Conservation (phyloP, 2,329 filamentous ascomycete species). For the Epichloe sp. region DNA sequence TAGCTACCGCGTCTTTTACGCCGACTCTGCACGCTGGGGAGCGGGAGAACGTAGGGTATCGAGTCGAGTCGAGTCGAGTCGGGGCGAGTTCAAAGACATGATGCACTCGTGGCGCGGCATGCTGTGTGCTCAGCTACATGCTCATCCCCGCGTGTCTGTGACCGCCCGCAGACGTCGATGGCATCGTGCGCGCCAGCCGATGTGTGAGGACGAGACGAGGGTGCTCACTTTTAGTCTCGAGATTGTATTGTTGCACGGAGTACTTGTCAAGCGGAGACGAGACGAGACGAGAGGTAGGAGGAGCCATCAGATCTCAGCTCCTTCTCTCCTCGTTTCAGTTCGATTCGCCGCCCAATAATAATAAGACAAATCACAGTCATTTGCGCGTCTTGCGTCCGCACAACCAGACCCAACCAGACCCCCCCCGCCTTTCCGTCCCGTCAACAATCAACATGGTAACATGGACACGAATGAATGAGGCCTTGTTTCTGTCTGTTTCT, state of each 20-base stretch:
- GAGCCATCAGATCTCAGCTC: constrained; percentile 2
- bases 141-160: neutral
- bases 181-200: neutral
- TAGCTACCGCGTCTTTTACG: no score
- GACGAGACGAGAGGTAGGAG: neutral
- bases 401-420: neutral
- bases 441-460: neutral
- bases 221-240: no score
- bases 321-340: neutral
- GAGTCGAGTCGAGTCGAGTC: no score
- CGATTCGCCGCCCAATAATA: neutral
- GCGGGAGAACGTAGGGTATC: no score
- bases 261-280: no score
- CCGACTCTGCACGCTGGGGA: no score
- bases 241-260: no score
- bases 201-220: neutral
- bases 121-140: neutral
- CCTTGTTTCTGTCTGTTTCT: neutral
- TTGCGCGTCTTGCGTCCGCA: neutral
- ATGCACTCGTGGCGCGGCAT: neutral
- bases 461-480: neutral
- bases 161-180: neutral
- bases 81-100: constrained; percentile 1
- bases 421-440: neutral
- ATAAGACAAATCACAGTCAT: neutral